phyloP scores from a whole-genome alignment of 805 yeast species.

The Candida mattraensis region DNA sequence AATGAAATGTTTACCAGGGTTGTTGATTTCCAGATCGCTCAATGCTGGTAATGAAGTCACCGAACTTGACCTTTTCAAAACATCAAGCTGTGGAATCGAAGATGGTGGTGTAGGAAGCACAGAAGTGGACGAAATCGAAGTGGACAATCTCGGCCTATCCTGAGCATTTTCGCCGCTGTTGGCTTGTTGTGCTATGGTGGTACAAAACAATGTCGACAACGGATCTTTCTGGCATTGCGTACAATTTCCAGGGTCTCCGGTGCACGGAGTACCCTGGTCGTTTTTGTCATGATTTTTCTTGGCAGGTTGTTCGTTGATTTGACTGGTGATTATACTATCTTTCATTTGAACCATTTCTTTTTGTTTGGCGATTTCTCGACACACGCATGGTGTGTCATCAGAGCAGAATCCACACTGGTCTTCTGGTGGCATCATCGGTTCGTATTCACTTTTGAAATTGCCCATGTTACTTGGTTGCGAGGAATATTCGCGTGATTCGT shows the following conservation, averaged over 20 bases:
- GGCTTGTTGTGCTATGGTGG: constrained; percentile 61
- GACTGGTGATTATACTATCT: constrained; percentile 22
- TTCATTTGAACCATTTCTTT: constrained; percentile 29
- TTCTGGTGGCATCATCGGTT: constrained; percentile 41
- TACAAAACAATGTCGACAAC: constrained; percentile 83
- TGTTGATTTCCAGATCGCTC: constrained; percentile 29
- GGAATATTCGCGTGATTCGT: constrained; percentile 13
- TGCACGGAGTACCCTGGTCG: constrained; percentile 52
- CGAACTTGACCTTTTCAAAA: constrained; percentile 19
- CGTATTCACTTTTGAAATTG: constrained; percentile 35
- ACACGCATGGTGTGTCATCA: constrained; percentile 88
- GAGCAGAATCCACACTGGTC: constrained; percentile 94
- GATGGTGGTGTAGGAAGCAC: constrained; percentile 21
- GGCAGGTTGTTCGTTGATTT: constrained; percentile 15
- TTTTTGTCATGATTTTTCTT: constrained; percentile 12
- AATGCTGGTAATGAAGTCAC: constrained; percentile 26
- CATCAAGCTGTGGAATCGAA: constrained; percentile 16
- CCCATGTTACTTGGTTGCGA: constrained; percentile 19
- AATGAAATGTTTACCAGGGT: constrained; percentile 55
- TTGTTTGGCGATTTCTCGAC: constrained; percentile 72
- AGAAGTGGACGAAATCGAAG: constrained; percentile 5
- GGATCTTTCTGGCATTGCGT: constrained; percentile 82
- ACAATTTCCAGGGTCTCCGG: constrained; percentile 89
- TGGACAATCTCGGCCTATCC: constrained; percentile 1
- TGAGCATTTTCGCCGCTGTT: background rate